Evolutionary conservation across 768 basidiomycete species (phyloP), one percentile per base, ranked within the genome.

Genomic region (Termitomyces sp.): DNA sequence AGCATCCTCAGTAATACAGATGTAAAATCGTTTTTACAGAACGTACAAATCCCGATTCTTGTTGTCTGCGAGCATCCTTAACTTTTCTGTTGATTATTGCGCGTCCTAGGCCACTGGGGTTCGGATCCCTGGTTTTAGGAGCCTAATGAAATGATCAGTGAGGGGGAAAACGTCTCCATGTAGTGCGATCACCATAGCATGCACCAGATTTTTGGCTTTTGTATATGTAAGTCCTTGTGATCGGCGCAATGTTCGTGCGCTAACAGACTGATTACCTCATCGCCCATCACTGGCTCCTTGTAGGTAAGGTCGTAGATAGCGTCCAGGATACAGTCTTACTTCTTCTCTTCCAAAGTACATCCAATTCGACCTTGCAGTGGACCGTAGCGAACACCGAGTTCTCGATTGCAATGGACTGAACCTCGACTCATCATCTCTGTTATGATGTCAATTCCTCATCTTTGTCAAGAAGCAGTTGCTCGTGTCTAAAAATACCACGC

Each of bases 51-150:
- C 84, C 84, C 18, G 90, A 84, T 65, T 83, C 82, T 54, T 83
- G 76, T 58, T 73, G 72, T 63, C 70, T 74, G 43, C 79, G 79
- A 32, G 88, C 87, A 76, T 92, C 91, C 69, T 91, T 90, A 18
- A 82, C 82, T 73, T 89, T 87, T 63, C 85, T 86, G 66, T 99
- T 98, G 68, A 98, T 97, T 68, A 99, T 93, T 28, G 97, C 95
- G 59, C 92, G 82, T 35, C 97, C 97, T 28, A 99, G 79, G 14
- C 97, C 97, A 61, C 87, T 88, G 0, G 86, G 77, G 68, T 91
- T 90, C 18, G 67, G 77, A 64, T 85, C 81, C 68, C 76, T 81
- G 43, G 77, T 71, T 71, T 80, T 88, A 26, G 81, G 78, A 60
- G 86, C 74, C 85, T 86, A 54, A 47, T 43, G 18, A 44, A 16